phyloP scores from a whole-genome alignment of 495 filamentous ascomycete genomes.

The Penicillium alfredii region DNA sequence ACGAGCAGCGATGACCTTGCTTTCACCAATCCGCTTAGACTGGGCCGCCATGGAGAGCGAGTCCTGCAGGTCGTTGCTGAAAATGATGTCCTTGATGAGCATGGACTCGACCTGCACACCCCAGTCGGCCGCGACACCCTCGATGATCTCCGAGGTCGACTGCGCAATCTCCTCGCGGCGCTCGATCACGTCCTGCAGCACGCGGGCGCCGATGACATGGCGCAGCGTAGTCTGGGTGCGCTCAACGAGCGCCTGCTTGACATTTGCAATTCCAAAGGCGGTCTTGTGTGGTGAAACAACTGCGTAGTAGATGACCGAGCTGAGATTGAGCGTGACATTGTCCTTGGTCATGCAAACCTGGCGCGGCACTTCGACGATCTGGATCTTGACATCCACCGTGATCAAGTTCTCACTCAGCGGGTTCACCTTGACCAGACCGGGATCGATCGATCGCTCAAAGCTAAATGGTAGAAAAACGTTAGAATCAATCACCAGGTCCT shows the following conservation, averaged over 20 bases:
- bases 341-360: conserved; percentile 99
- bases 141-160: conserved; percentile 94
- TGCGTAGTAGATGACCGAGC: conserved; percentile 98
- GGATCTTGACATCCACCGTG: conserved; percentile 97
- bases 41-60: conserved; percentile 99
- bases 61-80: conserved; percentile 92
- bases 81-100: conserved; percentile 99
- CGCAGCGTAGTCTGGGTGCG: conserved; percentile 97
- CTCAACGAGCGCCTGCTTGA: conserved; percentile 90
- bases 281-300: conserved; percentile 93
- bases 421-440: conserved; percentile 96
- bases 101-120: conserved; percentile 95
- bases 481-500: too few relatives aligned
- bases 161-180: conserved; percentile 94
- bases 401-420: conserved; percentile 85
- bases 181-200: conserved; percentile 98
- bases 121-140: conserved; percentile 90
- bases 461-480: conserved; percentile 20
- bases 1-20: conserved; percentile 94
- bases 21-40: conserved; percentile 95
- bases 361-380: conserved; percentile 94
- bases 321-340: conserved; percentile 90
- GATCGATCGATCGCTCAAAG: conserved; percentile 94
- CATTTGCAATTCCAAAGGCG: conserved; percentile 93
- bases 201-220: conserved; percentile 93